Conservation (phyloP, 2,329 filamentous ascomycete species). For the Fusarium tjaetaba region DNA sequence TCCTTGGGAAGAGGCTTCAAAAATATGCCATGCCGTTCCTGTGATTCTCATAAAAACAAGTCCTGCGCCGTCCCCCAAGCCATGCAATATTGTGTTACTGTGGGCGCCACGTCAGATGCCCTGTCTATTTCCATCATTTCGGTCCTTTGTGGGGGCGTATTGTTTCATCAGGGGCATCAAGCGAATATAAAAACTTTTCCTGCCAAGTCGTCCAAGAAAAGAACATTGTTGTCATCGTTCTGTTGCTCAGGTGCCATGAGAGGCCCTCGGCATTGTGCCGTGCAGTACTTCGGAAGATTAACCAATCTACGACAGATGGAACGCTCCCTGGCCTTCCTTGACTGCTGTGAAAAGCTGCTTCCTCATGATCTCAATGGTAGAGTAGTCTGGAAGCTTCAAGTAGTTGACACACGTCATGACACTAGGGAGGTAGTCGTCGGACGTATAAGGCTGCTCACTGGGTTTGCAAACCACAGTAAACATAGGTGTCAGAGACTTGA, state of each 20-base stretch:
- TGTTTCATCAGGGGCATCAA: slow-evolving; percentile 41
- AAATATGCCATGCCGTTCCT: slow-evolving; percentile 30
- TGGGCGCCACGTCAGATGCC: slow-evolving; percentile 18
- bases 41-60: slow-evolving; percentile 29
- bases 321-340: slow-evolving; percentile 95
- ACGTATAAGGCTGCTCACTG: slow-evolving; percentile 91
- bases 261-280: not conserved
- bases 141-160: slow-evolving; percentile 31
- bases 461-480: slow-evolving; percentile 99
- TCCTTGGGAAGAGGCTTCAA: slow-evolving; percentile 21
- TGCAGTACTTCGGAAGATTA: slow-evolving; percentile 1
- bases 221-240: slow-evolving; percentile 14
- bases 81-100: slow-evolving; percentile 41
- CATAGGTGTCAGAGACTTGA: slow-evolving; percentile 96
- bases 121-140: slow-evolving; percentile 44
- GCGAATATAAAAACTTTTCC: slow-evolving; percentile 31
- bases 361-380: slow-evolving; percentile 77
- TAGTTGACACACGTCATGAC: slow-evolving; percentile 99
- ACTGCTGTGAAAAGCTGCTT: slow-evolving; percentile 86
- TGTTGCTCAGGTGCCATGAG: not conserved
- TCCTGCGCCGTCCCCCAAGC: slow-evolving; percentile 39
- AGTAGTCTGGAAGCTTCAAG: slow-evolving; percentile 96
- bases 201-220: slow-evolving; percentile 26
- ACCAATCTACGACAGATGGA: slow-evolving; percentile 81
- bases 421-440: slow-evolving; percentile 97